phyloP scores from a whole-genome alignment of 768 basidiomycete genomes.

The Ramaria sp. region DNA sequence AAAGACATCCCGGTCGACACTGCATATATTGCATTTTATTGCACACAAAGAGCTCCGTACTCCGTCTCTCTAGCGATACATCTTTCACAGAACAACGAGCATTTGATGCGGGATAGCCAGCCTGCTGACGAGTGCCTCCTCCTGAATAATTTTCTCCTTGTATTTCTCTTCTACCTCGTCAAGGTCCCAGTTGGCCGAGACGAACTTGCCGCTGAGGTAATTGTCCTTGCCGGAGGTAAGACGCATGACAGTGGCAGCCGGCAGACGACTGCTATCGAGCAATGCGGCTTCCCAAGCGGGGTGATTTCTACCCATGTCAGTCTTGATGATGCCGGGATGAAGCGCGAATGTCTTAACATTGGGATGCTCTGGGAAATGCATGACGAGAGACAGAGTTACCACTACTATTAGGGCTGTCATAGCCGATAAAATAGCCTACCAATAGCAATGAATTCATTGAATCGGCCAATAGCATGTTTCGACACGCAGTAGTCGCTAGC shows the following conservation, averaged over 20 bases:
- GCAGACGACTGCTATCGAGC: constrained; percentile 13
- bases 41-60: too few relatives aligned
- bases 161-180: not conserved
- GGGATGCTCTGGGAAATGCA: not conserved
- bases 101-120: not conserved
- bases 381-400: not conserved
- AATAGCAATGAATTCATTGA: constrained; percentile 6
- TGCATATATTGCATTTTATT: too few relatives aligned
- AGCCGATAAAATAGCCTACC: not conserved
- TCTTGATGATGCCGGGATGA: constrained; percentile 10
- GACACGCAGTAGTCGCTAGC: constrained; percentile 6
- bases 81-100: too few relatives aligned
- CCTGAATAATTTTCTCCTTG: not conserved
- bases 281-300: constrained; percentile 7
- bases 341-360: constrained; percentile 6
- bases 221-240: not conserved
- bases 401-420: too few relatives aligned
- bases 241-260: constrained; percentile 11
- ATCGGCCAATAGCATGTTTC: constrained; percentile 7
- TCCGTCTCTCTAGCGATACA: too few relatives aligned
- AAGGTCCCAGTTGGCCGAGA: constrained; percentile 2
- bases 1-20: too few relatives aligned
- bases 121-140: constrained; percentile 2
- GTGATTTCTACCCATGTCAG: constrained; percentile 10
- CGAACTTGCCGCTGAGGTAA: not conserved